Evolutionary conservation across 768 basidiomycete species (phyloP).

Genomic region (Neoboletus brunneissimus): DNA sequence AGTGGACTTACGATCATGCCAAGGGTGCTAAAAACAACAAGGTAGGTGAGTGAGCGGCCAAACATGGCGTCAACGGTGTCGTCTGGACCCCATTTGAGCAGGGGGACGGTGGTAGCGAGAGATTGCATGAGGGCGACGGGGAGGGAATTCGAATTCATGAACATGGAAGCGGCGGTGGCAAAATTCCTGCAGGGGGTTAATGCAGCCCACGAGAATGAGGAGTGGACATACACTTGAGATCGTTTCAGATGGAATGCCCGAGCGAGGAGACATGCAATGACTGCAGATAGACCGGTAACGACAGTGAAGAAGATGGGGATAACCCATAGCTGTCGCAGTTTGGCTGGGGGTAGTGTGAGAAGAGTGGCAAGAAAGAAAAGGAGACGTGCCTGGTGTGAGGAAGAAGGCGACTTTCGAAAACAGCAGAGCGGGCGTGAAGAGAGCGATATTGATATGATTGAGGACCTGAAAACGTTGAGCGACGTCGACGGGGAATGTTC

Average conservation of each 20-base stretch:
- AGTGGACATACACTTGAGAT: slow-evolving; percentile 65
- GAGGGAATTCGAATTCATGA: slow-evolving; percentile 93
- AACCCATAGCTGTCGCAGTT: slow-evolving; percentile 79
- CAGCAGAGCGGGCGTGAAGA: slow-evolving; percentile 85
- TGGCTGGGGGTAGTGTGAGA: slow-evolving; percentile 42
- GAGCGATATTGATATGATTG: slow-evolving; percentile 79
- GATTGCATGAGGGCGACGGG: slow-evolving; percentile 94
- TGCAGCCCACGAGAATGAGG: not conserved
- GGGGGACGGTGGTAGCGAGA: slow-evolving; percentile 78
- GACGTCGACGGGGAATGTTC: not conserved
- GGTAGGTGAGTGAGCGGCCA: slow-evolving; percentile 84
- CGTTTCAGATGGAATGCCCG: slow-evolving; percentile 61
- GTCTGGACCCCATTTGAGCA: slow-evolving; percentile 74
- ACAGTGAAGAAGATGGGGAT: slow-evolving; percentile 83
- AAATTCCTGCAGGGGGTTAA: slow-evolving; percentile 50
- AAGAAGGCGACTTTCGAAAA: slow-evolving; percentile 97
- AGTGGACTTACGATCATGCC: slow-evolving; percentile 81
- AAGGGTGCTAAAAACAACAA: slow-evolving; percentile 90
- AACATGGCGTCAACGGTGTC: slow-evolving; percentile 89
- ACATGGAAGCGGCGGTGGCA: slow-evolving; percentile 79
- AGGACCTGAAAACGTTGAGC: slow-evolving; percentile 49
- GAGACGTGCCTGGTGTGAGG: slow-evolving; percentile 63
- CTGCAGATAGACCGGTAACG: slow-evolving; percentile 70
- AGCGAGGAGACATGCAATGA: slow-evolving; percentile 61
- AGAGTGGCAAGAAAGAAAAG: not conserved